Evolutionary conservation across 768 basidiomycete genomes (phyloP).

Genomic region (Amanita fuliginea): DNA sequence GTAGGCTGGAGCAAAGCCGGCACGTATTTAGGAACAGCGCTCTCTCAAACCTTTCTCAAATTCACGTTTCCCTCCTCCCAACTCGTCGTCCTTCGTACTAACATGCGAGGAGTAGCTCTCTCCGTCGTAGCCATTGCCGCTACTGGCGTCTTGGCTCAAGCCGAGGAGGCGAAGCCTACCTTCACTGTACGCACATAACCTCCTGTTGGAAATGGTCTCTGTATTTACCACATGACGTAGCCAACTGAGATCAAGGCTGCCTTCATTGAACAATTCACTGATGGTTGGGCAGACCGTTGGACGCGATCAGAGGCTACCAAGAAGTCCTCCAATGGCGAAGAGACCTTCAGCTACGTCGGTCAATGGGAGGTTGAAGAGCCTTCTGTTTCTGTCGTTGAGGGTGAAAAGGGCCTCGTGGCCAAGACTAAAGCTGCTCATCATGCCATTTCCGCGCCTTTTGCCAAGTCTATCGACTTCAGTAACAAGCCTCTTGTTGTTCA

Average conservation of each 20-base stretch:
- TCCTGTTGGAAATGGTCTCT: slow-evolving; percentile 8
- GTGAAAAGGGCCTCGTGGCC: slow-evolving; percentile 88
- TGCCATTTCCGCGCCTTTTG: slow-evolving; percentile 93
- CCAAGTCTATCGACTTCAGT: slow-evolving; percentile 65
- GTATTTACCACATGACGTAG: slow-evolving; percentile 26
- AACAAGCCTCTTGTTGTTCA: slow-evolving; percentile 87
- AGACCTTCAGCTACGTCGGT: slow-evolving; percentile 96
- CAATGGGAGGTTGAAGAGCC: slow-evolving; percentile 95
- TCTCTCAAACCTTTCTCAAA: slow-evolving; percentile 16
- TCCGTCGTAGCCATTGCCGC: slow-evolving; percentile 64
- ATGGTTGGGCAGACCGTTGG: slow-evolving; percentile 88
- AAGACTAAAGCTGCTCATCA: slow-evolving; percentile 98
- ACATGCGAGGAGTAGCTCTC: slow-evolving; percentile 85
- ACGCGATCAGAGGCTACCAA: slow-evolving; percentile 95
- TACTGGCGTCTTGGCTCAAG: slow-evolving; percentile 46
- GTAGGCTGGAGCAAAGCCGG: slow-evolving; percentile 20
- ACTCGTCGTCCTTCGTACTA: slow-evolving; percentile 61
- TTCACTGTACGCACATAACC: slow-evolving; percentile 46
- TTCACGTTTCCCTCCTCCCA: slow-evolving; percentile 21
- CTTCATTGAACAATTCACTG: slow-evolving; percentile 95
- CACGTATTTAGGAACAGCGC: slow-evolving; percentile 25
- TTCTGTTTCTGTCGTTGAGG: slow-evolving; percentile 59
- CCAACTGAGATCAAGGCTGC: slow-evolving; percentile 71
- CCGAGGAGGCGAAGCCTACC: slow-evolving; percentile 51
- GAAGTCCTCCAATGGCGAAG: slow-evolving; percentile 91